These are phyloP conservation scores for Myochromella boudieri DNA, from an alignment of 768 basidiomycete species.

Conservation along the genomic window DNA sequence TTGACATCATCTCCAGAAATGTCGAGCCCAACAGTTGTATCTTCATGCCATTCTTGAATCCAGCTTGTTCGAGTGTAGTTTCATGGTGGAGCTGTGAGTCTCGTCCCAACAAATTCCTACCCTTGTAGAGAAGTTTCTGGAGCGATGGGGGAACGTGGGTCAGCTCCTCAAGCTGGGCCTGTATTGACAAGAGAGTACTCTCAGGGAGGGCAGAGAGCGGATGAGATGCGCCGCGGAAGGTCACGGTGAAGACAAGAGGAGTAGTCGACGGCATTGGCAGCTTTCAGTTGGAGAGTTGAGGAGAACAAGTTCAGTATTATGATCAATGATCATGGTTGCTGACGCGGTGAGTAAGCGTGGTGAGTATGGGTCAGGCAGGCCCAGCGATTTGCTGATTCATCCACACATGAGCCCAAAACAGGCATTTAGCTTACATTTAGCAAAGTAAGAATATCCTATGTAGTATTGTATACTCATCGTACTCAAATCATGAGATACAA, in stretches of 20 bases:
- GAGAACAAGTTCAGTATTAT: neutral
- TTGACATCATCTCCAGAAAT: constrained; percentile 48
- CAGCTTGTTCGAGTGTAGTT: constrained; percentile 37
- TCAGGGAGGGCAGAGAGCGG: constrained; percentile 48
- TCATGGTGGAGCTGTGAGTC: constrained; percentile 27
- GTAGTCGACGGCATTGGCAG: constrained; percentile 15
- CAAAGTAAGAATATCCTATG: no score
- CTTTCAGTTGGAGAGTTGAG: neutral
- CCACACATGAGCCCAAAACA: no score
- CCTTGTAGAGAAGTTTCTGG: constrained; percentile 75
- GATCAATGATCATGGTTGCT: neutral
- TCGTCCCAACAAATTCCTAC: constrained; percentile 43
- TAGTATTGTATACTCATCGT: no score
- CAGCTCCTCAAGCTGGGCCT: constrained; percentile 54
- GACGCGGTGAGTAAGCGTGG: neutral
- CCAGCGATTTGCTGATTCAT: no score
- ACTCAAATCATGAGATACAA: no score
- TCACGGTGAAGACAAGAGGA: constrained; percentile 27
- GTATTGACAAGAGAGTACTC: constrained; percentile 50
- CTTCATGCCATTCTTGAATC: constrained; percentile 65
- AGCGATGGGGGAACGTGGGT: constrained; percentile 63
- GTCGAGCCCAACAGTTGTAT: constrained; percentile 74
- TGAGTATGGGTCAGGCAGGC: no score
- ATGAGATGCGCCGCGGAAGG: constrained; percentile 50
- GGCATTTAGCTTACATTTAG: no score